Percentiles rank a stretch among this genome's conserved stretches.
Evolutionary conservation across 257 asterid species (phyloP).

Genomic region (Galeopsis tetrahit): DNA sequence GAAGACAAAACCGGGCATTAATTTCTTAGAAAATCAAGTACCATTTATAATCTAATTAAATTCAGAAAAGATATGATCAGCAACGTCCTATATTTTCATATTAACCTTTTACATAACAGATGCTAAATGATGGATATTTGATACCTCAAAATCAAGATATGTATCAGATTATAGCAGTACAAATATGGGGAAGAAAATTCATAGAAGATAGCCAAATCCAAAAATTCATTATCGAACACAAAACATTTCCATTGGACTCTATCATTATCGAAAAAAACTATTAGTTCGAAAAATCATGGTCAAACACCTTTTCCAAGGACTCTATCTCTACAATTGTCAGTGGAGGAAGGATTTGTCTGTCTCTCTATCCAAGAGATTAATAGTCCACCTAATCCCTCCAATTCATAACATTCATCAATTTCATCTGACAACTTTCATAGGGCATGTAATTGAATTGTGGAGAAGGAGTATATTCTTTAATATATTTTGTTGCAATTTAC

Average conservation of each 20-base stretch:
- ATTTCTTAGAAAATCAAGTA: conserved; percentile 28
- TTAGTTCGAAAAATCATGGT: neutral
- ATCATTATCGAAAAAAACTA: neutral
- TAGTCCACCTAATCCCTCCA: conserved; percentile 12
- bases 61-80: conserved; percentile 16
- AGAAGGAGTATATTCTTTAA: neutral
- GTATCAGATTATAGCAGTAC: neutral
- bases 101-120: conserved; percentile 13
- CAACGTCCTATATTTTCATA: conserved; percentile 3
- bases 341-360: neutral
- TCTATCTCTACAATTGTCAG: neutral
- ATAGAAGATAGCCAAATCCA: neutral
- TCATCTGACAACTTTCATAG: conserved; percentile 18
- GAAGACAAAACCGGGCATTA: conserved; percentile 36
- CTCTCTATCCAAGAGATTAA: conserved; percentile 19
- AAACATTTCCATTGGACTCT: neutral
- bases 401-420: conserved; percentile 13
- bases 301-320: neutral
- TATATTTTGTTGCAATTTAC: conserved; percentile 15
- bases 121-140: conserved; percentile 23
- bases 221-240: neutral
- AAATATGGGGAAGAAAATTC: neutral
- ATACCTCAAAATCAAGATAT: conserved; percentile 18
- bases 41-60: conserved; percentile 16
- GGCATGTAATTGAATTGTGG: neutral